These are phyloP conservation scores for Irpex sp. DNA, from an alignment of 1,284 basidiomycete genomes.

Conservation along the genomic window DNA sequence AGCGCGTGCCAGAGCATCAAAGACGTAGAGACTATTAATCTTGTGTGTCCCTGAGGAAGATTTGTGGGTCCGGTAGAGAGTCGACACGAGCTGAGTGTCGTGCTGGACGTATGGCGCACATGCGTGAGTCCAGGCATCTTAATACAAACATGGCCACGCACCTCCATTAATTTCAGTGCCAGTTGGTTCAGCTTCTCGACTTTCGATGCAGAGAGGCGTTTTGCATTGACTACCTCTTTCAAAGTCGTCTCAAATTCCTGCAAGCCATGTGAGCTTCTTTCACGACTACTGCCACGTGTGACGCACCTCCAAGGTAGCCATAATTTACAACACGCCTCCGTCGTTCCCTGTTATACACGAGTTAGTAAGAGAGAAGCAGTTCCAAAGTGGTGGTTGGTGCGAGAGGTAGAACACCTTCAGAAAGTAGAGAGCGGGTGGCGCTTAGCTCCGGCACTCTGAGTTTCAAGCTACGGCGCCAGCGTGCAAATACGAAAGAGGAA, in stretches of 20 bases:
- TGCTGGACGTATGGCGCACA: slow-evolving; percentile 39
- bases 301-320: background rate
- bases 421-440: background rate
- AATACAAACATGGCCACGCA: slow-evolving; percentile 31
- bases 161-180: slow-evolving; percentile 71
- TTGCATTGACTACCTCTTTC: slow-evolving; percentile 75
- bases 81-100: slow-evolving; percentile 82
- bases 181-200: slow-evolving; percentile 73
- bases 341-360: background rate
- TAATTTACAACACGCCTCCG: background rate
- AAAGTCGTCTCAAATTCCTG: slow-evolving; percentile 78
- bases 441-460: background rate
- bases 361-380: background rate
- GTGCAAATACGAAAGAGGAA: background rate
- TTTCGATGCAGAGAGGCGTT: slow-evolving; percentile 81
- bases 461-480: background rate
- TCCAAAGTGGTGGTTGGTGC: background rate
- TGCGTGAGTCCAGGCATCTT: background rate
- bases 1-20: slow-evolving; percentile 85
- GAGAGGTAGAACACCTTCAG: background rate
- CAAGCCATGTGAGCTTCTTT: background rate
- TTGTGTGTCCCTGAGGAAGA: slow-evolving; percentile 64
- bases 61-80: slow-evolving; percentile 83
- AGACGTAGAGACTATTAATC: slow-evolving; percentile 83
- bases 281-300: background rate